Base-by-base conservation (phyloP, 306 rosid genomes). In the Cyclanthera cordifolia region DNA sequence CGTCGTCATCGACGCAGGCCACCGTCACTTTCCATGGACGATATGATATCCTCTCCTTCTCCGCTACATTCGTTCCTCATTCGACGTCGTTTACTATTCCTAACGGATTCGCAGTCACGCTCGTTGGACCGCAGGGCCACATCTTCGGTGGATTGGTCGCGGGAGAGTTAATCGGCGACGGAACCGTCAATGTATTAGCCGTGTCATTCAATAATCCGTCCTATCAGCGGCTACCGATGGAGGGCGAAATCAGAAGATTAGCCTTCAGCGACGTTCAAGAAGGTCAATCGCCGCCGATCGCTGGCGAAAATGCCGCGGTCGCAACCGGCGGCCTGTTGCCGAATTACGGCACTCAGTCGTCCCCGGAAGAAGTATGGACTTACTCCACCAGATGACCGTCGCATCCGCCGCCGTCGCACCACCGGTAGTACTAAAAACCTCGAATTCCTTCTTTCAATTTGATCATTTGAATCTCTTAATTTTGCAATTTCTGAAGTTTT, bases 51-150 rank as follows among this genome's bases (percentile, higher is more conserved):
- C 82, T 94, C 10, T 94, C 97, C 0, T 61, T 90, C 9, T 76
- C 87, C 72, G 95, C 99, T 15, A 90, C 99, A 4, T 87, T 94
- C 17, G 72, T 94, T 0, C 82, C 86, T 0, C 77, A 82, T 5
- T 14, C 77, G 34, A 64, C 74, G 5, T 23, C 76, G 14, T 64
- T 56, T 1, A 82, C 82, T 0, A 39, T 69, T 0, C 87, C 94
- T 0, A 86, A 53, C 50, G 88, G 86, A 6, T 88, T 94, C 70
- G 69, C 95, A n/a, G 86, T 90, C 83, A 86, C 95, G 0, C 85
- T 93, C 5, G 95, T 95, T 0, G 99, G 97, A 1, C 95, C 96
- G 0, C 97, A 90, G 63, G 99, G 99, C 2, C 99, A 90, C 95
- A 82, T 93, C 81, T 89, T 93, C 5, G 96, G 99, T 9, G 99